A percentile compares a stretch with the other conserved stretches of the same genome.
These are phyloP conservation scores for Talinum fruticosum DNA, from an alignment of 148 eudicot species.

Conservation along the genomic window DNA sequence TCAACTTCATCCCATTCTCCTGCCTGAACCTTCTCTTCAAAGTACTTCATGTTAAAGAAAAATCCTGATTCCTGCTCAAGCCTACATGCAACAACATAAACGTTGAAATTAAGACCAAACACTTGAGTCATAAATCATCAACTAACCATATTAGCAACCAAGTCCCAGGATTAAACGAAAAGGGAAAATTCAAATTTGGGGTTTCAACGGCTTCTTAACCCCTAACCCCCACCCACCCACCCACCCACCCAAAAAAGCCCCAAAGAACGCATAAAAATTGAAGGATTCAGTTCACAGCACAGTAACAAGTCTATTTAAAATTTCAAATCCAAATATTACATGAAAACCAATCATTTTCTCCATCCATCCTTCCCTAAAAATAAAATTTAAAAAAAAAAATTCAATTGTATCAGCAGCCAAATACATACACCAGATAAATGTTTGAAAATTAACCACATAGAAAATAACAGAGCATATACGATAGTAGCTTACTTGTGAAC, in stretches of 20 bases:
- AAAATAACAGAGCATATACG: background rate
- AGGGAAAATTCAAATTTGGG: background rate
- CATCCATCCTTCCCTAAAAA: too few species aligned
- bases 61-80: conserved; percentile 91
- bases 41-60: conserved; percentile 82
- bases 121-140: background rate
- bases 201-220: conserved; percentile 17
- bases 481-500: conserved; percentile 55
- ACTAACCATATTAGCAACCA: conserved; percentile 6
- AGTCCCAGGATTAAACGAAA: background rate
- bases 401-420: background rate
- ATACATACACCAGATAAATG: background rate
- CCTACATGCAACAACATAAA: conserved; percentile 34
- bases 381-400: too few species aligned
- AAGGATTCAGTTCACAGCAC: background rate
- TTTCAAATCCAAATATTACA: background rate
- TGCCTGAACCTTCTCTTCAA: conserved; percentile 80
- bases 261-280: background rate
- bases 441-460: background rate
- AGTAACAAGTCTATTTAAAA: background rate
- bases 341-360: background rate
- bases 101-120: conserved; percentile 2
- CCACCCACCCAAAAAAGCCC: background rate
- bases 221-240: background rate
- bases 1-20: conserved; percentile 98